Evolutionary conservation across 257 asterid species (phyloP), one percentile per base, ranked within the genome.

Genomic region (Nicotiana sylvestris): DNA sequence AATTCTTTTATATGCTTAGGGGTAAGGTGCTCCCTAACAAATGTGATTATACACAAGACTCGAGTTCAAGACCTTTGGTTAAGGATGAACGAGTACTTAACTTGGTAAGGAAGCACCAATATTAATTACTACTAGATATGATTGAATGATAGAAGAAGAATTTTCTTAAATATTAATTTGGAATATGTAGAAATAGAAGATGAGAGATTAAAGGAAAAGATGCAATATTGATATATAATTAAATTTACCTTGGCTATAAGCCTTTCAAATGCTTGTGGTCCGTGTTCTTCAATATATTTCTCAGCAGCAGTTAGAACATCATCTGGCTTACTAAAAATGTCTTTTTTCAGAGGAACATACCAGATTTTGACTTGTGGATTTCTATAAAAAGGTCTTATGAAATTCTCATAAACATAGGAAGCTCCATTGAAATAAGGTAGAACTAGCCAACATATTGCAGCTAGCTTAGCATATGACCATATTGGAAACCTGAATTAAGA

Each of bases 341-440:
- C 92, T 74, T 89, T 95, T 64, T 88, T 90, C 46, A 87, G 58
- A 16, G 98, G 97, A 11, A 90, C 78, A 46, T 95, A 95, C 95
- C 97, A 93, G 76, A 95, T 84, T 78, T 88, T 91, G 32, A 95
- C 87, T 62, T 88, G 93, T 29, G 97, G 98, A 79, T 95, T 92
- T 66, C 83, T 88, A 86, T 93, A 93, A 82, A 95, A 93, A 9
- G 98, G 97, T 81, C 98, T 88, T 37, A 95, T 89, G 92, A 92
- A 93, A 62, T 89, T 85, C 87, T 92, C 91, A 21, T 95, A 95
- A 6, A 95, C 94, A 76, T 92, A 92, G 2, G 97, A 90, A 39
- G 98, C 99, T 67, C 99, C 99, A 37, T 95, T 95, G 91, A 93
- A 95, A 55, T 90, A 81, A 4, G 99, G 99, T 86, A 95, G 84